Conservation (phyloP, 179 eudicot genomes). For the Patellifolia procumbens region DNA sequence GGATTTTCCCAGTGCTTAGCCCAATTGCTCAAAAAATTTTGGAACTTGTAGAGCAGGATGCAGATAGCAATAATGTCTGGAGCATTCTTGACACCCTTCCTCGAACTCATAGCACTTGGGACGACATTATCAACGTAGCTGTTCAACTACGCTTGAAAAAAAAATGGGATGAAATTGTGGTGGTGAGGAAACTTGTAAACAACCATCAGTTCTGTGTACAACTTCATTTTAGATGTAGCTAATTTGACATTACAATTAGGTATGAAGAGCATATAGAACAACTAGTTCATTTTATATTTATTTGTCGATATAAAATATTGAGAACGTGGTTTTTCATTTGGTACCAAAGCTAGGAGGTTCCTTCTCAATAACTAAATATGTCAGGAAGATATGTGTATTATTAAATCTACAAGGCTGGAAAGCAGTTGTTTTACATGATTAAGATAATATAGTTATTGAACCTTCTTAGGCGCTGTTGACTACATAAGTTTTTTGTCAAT, state of each 20-base stretch:
- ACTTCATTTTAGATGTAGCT: not conserved
- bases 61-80: constrained; percentile 54
- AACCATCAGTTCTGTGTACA: not conserved
- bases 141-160: constrained; percentile 79
- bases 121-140: constrained; percentile 63
- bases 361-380: not conserved
- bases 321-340: not conserved
- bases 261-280: not conserved
- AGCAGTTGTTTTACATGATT: not conserved
- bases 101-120: constrained; percentile 70
- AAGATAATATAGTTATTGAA: no score
- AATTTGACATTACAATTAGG: not conserved
- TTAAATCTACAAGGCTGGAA: not conserved
- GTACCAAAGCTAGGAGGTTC: not conserved
- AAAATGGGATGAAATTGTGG: constrained; percentile 63
- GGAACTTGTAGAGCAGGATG: constrained; percentile 56
- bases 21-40: constrained; percentile 63
- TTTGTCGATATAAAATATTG: not conserved
- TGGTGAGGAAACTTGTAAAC: constrained; percentile 39
- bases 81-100: constrained; percentile 62
- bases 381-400: not conserved
- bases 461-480: no score
- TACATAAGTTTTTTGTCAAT: no score
- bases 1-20: constrained; percentile 81
- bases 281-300: not conserved